Conservation (phyloP, 164 flowering plant species). For the Vitis labrusca region DNA sequence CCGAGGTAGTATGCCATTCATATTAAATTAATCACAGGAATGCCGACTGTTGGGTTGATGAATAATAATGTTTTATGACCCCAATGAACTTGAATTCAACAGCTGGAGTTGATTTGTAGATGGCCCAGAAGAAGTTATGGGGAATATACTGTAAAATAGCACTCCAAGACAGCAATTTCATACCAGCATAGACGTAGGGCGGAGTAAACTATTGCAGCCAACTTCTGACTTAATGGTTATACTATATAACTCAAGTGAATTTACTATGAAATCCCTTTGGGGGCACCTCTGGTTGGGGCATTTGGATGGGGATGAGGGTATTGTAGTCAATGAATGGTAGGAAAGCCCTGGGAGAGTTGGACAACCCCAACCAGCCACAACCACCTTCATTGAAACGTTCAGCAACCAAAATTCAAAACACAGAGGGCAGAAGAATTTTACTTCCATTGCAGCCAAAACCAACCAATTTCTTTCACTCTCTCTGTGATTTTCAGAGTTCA, state of each 20-base stretch:
- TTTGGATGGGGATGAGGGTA: conserved; percentile 4
- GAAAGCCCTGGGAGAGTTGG: conserved; percentile 7
- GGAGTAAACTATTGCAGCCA: conserved; percentile 13
- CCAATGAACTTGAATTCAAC: not conserved
- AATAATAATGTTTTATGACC: not conserved
- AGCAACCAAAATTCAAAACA: conserved; percentile 20
- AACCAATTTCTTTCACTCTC: conserved; percentile 3
- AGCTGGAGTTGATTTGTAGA: not conserved
- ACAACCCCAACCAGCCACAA: conserved; percentile 18
- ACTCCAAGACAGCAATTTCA: not conserved
- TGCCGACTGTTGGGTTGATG: not conserved
- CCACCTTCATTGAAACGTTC: conserved; percentile 45
- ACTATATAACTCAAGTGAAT: not conserved
- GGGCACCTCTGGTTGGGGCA: not conserved
- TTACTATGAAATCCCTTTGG: conserved; percentile 6
- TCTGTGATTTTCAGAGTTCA: conserved; percentile 12
- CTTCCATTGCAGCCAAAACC: conserved; percentile 2
- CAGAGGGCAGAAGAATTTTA: not conserved
- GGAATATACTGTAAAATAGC: no score
- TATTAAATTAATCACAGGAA: not conserved
- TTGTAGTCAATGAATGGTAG: conserved; percentile 12
- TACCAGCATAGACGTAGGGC: conserved; percentile 11
- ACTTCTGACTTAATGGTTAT: not conserved
- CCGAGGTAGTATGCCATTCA: no score
- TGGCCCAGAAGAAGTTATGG: not conserved